Evolutionary conservation across 1,139 yeast genomes (phyloP), one percentile per base, ranked within the genome.

Genomic region (Debaryomycetaceae sp.): DNA sequence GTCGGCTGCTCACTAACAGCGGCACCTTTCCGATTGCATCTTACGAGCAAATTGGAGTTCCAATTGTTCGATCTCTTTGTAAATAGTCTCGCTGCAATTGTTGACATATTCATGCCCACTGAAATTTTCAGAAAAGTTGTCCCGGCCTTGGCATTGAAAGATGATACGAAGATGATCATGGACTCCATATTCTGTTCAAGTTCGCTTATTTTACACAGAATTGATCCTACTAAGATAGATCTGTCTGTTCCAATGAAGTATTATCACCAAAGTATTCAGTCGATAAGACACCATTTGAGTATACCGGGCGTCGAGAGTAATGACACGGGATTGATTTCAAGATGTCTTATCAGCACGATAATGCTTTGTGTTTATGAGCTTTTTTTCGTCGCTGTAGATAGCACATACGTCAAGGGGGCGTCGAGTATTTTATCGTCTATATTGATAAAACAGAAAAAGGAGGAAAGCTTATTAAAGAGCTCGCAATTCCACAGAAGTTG

Each of bases 301-400:
- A 41, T 53, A 9, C 58, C 63, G 2, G 56, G 49, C 6, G 48
- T 50, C 24, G 62, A 59, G 17, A 54, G 50, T 15, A 51, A 55
- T 32, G 59, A 56, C 15, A 55, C 53, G 17, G 68, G 67, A 2
- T 53, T 61, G 7, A 59, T 63, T 28, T 60, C 67, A 4, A 49
- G 72, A 30, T 68, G 73, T 42, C 53, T 69, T 28, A 47, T 68
- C 22, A 65, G 71, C 44, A 64, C 73, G 0, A 59, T 60, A 18
- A 47, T 69, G n/a, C 54, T 69, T 17, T 66, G 73, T 35, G 58
- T 67, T 13, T 67, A 66, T 46, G 75, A 69, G 46, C 53, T 66
- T 49, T 63, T 63, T 40, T 67, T 66, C 39, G 62, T 64, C 30
- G 69, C 70, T 4, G 53, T 58, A n/a, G 70, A 65, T 37, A 59